phyloP scores from a whole-genome alignment of 768 basidiomycete genomes.

The Obba rivulosa region DNA sequence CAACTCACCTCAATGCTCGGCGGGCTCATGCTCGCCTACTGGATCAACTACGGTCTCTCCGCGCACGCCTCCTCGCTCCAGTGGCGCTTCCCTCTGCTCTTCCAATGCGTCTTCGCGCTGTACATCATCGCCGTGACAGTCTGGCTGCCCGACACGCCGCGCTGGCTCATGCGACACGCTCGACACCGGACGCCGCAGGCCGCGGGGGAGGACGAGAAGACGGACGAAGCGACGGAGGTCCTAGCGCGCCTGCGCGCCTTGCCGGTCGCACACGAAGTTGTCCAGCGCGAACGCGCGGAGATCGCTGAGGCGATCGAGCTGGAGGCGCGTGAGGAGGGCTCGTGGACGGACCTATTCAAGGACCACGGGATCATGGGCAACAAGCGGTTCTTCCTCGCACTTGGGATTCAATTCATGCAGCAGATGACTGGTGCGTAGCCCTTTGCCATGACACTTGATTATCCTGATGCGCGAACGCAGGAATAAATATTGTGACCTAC shows the following conservation, averaged over 20 bases:
- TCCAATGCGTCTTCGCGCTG: conserved; percentile 2
- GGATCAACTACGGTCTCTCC: conserved; percentile 7
- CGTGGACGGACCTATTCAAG: conserved; percentile 7
- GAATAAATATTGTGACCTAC: conserved; percentile 18
- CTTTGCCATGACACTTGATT: background rate
- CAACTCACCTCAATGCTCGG: conserved; percentile 5
- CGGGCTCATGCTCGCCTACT: conserved; percentile 7
- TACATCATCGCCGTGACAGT: conserved; percentile 5
- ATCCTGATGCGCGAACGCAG: background rate
- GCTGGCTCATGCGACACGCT: conserved; percentile 5
- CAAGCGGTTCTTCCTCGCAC: conserved; percentile 6
- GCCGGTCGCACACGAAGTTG: background rate
- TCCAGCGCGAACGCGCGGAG: background rate
- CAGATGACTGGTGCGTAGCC: conserved; percentile 2
- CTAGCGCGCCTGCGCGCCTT: conserved; percentile 1
- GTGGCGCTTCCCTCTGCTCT: conserved; percentile 8
- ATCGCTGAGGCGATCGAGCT: conserved; percentile 5
- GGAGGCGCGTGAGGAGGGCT: conserved; percentile 4
- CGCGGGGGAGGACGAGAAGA: background rate
- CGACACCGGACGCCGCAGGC: background rate
- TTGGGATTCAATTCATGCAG: conserved; percentile 10
- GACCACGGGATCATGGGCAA: conserved; percentile 2
- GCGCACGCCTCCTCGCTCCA: background rate
- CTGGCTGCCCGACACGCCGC: conserved; percentile 5
- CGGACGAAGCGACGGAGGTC: background rate